Conservation (phyloP, 176 grass and related monocot genomes). For the Calamus simplicifolius region DNA sequence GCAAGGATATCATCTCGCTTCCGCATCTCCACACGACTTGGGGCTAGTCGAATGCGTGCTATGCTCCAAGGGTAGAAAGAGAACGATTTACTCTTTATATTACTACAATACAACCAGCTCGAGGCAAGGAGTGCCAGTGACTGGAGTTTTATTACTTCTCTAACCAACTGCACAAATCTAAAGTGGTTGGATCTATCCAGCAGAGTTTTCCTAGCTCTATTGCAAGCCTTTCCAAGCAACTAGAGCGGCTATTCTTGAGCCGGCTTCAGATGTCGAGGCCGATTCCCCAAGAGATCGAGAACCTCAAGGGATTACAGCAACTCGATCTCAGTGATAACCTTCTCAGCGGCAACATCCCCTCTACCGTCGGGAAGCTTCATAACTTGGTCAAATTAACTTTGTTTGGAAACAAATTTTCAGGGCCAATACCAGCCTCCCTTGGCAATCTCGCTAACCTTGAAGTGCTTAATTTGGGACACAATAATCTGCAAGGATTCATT, state of each 20-base stretch:
- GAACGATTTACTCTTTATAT: too few relatives aligned
- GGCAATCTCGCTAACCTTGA: neutral
- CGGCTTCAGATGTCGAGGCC: too few relatives aligned
- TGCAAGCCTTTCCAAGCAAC: too few relatives aligned
- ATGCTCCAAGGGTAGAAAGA: too few relatives aligned
- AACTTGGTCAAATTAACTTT: neutral
- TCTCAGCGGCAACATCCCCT: constrained; percentile 5
- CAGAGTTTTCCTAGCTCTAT: too few relatives aligned
- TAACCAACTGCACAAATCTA: constrained; percentile 11
- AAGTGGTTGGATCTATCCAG: neutral
- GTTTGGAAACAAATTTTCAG: neutral
- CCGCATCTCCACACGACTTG: too few relatives aligned
- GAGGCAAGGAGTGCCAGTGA: neutral
- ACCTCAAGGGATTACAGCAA: too few relatives aligned
- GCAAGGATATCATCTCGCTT: too few relatives aligned
- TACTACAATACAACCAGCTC: neutral
- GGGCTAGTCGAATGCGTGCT: too few relatives aligned
- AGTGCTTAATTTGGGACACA: neutral
- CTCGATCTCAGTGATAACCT: neutral
- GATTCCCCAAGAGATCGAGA: too few relatives aligned
- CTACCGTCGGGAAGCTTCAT: neutral
- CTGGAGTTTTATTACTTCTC: constrained; percentile 19
- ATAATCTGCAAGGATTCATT: neutral
- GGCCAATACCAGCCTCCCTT: neutral
- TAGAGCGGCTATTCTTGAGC: too few relatives aligned